Conservation (phyloP, 352 stramenopile genomes). For the Aphanomyces invadans region DNA sequence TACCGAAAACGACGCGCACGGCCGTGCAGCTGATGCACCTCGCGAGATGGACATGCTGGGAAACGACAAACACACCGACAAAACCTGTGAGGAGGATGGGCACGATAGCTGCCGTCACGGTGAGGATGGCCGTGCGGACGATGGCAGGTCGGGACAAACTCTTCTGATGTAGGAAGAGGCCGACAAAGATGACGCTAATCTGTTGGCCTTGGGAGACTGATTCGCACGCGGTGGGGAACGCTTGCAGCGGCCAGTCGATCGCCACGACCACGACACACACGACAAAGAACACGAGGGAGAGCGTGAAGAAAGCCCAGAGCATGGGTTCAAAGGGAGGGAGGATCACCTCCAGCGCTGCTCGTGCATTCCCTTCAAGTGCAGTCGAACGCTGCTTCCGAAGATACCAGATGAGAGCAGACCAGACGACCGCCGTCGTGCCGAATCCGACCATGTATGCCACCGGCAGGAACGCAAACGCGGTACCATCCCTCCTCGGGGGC, state of each 20-base stretch:
- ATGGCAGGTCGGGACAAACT: slow-evolving; percentile 49
- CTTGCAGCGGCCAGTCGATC: neutral
- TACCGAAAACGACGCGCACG: slow-evolving; percentile 31
- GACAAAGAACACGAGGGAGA: slow-evolving; percentile 23
- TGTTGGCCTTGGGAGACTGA: slow-evolving; percentile 40
- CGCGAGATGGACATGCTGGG: neutral
- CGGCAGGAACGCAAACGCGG: slow-evolving; percentile 27
- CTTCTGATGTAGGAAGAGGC: slow-evolving; percentile 56
- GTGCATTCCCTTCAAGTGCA: slow-evolving; percentile 39
- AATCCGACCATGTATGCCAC: slow-evolving; percentile 38
- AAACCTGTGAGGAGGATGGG: slow-evolving; percentile 50
- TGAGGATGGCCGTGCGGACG: slow-evolving; percentile 33
- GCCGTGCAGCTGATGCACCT: slow-evolving; percentile 35
- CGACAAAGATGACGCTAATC: slow-evolving; percentile 56
- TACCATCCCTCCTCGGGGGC: neutral
- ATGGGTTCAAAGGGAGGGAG: slow-evolving; percentile 65
- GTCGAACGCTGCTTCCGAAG: slow-evolving; percentile 47
- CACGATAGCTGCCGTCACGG: slow-evolving; percentile 42
- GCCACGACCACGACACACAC: neutral
- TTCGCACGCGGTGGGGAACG: neutral
- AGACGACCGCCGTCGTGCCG: slow-evolving; percentile 37
- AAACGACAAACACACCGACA: slow-evolving; percentile 19
- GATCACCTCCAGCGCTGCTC: slow-evolving; percentile 51
- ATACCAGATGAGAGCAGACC: slow-evolving; percentile 37
- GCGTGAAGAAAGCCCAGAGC: slow-evolving; percentile 39